A percentile compares a stretch with the other conserved stretches of the same genome.
Evolutionary conservation across 2,329 filamentous ascomycete genomes (phyloP).

Genomic region (Claviceps citrina): DNA sequence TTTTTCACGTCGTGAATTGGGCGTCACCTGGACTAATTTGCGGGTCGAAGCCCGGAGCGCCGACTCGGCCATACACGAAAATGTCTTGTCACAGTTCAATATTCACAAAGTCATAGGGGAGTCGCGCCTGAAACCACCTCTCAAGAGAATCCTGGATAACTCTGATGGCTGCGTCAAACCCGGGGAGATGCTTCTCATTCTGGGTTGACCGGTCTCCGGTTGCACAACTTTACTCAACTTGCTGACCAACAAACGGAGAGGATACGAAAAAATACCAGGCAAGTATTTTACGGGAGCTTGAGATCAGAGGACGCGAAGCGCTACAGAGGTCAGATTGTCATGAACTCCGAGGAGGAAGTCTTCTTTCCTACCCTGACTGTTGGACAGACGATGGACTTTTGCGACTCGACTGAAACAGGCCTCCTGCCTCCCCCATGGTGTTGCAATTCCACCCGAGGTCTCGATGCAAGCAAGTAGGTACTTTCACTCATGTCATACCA

Average conservation of each 20-base stretch:
- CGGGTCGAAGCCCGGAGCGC: constrained; percentile 46
- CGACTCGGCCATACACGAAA: constrained; percentile 49
- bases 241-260: constrained; percentile 46
- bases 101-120: constrained; percentile 38
- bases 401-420: constrained; percentile 47
- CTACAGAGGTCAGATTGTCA: constrained; percentile 44
- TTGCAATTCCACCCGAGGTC: constrained; percentile 44
- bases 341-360: constrained; percentile 56
- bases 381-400: constrained; percentile 56
- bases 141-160: constrained; percentile 49
- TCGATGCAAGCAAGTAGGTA: constrained; percentile 45
- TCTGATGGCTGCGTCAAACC: constrained; percentile 55
- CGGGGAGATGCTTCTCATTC: constrained; percentile 56
- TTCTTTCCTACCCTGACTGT: constrained; percentile 57
- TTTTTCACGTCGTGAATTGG: constrained; percentile 35
- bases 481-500: too few species aligned
- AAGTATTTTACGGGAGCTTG: constrained; percentile 40
- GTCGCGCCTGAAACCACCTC: constrained; percentile 36
- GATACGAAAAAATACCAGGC: constrained; percentile 43
- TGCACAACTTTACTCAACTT: constrained; percentile 59
- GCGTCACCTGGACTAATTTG: constrained; percentile 49
- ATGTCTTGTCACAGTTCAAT: constrained; percentile 45
- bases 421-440: constrained; percentile 28
- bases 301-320: constrained; percentile 31
- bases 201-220: constrained; percentile 52